phyloP scores from a whole-genome alignment of 129 eudicot genomes.

The Helianthus tuberosus region DNA sequence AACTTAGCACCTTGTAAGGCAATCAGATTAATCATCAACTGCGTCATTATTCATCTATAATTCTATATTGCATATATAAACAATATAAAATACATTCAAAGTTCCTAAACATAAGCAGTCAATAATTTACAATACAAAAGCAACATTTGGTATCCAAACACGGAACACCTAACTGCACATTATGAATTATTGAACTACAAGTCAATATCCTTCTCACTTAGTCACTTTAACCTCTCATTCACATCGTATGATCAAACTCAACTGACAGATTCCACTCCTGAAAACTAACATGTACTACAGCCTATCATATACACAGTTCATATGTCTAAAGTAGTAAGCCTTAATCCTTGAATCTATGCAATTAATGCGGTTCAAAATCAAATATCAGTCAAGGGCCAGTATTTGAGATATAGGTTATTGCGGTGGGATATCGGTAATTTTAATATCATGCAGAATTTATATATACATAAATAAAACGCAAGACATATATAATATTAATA shows the following conservation, averaged over 20 bases:
- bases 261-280: background rate
- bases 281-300: background rate
- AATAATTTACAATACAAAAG: background rate
- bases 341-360: background rate
- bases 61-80: background rate
- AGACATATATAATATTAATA: no score
- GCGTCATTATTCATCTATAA: background rate
- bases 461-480: no score
- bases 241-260: background rate
- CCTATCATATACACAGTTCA: background rate
- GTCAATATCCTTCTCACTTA: background rate
- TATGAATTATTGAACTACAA: background rate
- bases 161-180: background rate
- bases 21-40: background rate
- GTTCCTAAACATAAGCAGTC: background rate
- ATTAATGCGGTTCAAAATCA: no score
- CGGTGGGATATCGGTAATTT: no score
- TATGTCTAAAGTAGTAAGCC: background rate
- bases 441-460: no score
- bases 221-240: background rate
- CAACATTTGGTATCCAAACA: background rate
- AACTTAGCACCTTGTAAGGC: background rate
- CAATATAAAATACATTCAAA: background rate
- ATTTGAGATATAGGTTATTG: no score
- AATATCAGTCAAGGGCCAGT: no score